Base-by-base conservation (phyloP, 768 basidiomycete species). In the Boletus tomentosulus region DNA sequence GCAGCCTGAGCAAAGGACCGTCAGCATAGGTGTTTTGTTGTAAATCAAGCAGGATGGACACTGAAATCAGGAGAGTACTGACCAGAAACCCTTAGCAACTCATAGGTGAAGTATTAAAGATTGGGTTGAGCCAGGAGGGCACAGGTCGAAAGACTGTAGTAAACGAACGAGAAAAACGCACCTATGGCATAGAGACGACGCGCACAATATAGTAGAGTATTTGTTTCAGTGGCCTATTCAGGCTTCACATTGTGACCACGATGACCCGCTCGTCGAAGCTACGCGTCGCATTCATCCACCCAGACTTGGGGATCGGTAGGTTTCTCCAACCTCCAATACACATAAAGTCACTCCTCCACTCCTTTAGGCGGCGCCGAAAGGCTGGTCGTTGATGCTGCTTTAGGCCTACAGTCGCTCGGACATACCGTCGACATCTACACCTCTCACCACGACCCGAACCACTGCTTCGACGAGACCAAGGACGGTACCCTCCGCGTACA, bases 401-500 rank as follows among this genome's bases (percentile, higher is more conserved):
- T 96, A 0, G 90, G 93, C 8, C 74, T 99, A 12, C 90, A 98
- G 68, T 73, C 79, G 9, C 77, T 85, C 6, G 96, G 95, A 0
- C 94, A 98, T 64, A 72, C 77, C 0, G 88, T 99, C 16, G 84
- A 89, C 61, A 82, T 98, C 24, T 97, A 93, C 71, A 98, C 97
- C 0, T 96, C 92, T 0, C 84, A 97, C 64, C 94, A 97, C 68
- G 87, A 99, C 63, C 80, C 84, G 0, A 73, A 76, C 13, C 86
- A 92, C 57, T 96, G 91, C 65, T 99, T 99, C 61, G 90, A 93
- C 48, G 97, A 99, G 73, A 98, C 97, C 0, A 75, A 80, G 51
- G 84, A 98, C 66, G 96, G 96, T 19, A 89, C 85, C 8, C 81
- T 98, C 16, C 75, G 74, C 19, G 87, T 98, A 4, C 83, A 86